Base-by-base conservation (phyloP, 2,329 filamentous ascomycete species). In the Hypomyces perniciosus region DNA sequence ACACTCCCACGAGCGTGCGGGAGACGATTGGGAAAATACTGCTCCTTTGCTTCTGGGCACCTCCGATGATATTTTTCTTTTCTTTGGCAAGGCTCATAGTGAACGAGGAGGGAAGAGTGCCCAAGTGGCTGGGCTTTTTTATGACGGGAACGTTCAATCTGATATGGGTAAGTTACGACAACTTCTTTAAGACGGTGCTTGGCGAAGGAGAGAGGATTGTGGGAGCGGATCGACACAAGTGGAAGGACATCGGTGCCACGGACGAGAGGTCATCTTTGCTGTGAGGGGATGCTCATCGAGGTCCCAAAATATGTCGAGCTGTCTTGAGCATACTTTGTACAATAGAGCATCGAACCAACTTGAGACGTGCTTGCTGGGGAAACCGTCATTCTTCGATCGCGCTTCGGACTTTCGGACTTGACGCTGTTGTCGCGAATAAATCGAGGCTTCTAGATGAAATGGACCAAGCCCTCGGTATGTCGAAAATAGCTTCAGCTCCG, bases 161-260 rank as follows among this genome's bases (percentile, higher is more conserved):
- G 4, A 53, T 72, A 8, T 80, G 77, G 77, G 58, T 65, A 52
- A 57, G 54, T 4, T 78, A 80, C 45, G 76, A 79, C 46, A 30
- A 29, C 2, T 63, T 74, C 2, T 65, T 74, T 57, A 84, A 81
- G 65, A 71, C 68, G 1, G 38, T 85, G 0, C 96, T 95, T 73
- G 92, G 92, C 1, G 88, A 97, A 63, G 93, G 93, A 0, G 92
- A 97, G 74, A 80, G 78, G 60, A 84, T 81, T 4, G 56, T 67
- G 31, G 65, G 39, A 20, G 41, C 44, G 9, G 63, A 63, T 27
- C 20, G 50, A n/a, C 43, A 42, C 26, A 41, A 51, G 38, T 51
- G 38, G 5, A 29, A 40, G 10, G 26, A 37, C 6, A 20, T 9
- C 9, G 50, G 39, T 8, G 48, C 40, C n/a, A 45, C 48, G 26